These are phyloP conservation scores for Cystobasidiaceae sp. DNA, from an alignment of 1,284 basidiomycete species.

Conservation along the genomic window DNA sequence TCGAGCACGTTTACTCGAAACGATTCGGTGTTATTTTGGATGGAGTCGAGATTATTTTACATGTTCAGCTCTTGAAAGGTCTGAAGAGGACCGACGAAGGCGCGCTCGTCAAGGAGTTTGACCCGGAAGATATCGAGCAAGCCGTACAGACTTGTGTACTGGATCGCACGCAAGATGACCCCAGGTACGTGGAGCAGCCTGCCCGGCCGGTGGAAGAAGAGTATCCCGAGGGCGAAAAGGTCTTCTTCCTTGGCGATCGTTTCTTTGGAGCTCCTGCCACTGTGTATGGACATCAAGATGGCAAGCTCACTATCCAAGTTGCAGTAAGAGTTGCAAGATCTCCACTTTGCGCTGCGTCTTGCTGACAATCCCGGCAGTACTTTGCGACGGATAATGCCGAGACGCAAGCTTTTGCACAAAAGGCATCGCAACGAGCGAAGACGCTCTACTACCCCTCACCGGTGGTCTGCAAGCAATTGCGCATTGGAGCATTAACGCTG, in stretches of 20 bases:
- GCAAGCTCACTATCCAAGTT: conserved; percentile 67
- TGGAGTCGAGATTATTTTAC: conserved; percentile 69
- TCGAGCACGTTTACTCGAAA: conserved; percentile 84
- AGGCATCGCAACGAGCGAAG: conserved; percentile 57
- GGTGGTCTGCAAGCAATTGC: conserved; percentile 63
- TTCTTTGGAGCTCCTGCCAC: conserved; percentile 93
- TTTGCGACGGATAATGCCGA: conserved; percentile 75
- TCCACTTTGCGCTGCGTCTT: background rate
- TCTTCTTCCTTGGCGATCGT: conserved; percentile 91
- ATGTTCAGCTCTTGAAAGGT: conserved; percentile 80
- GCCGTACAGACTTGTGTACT: conserved; percentile 77
- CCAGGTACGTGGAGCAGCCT: conserved; percentile 68
- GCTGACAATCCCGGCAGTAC: conserved; percentile 55
- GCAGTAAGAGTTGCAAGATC: conserved; percentile 57
- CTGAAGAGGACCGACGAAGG: conserved; percentile 78
- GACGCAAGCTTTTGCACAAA: conserved; percentile 65
- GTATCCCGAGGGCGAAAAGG: conserved; percentile 80
- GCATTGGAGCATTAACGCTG: conserved; percentile 67
- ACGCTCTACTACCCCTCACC: conserved; percentile 70
- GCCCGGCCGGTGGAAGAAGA: conserved; percentile 79
- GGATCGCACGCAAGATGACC: conserved; percentile 77
- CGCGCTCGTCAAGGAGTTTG: conserved; percentile 92
- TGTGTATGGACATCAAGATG: conserved; percentile 65
- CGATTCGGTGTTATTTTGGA: conserved; percentile 81
- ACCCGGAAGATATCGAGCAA: conserved; percentile 78